Base-by-base conservation (phyloP, 257 asterid genomes). In the Paulownia fortunei region DNA sequence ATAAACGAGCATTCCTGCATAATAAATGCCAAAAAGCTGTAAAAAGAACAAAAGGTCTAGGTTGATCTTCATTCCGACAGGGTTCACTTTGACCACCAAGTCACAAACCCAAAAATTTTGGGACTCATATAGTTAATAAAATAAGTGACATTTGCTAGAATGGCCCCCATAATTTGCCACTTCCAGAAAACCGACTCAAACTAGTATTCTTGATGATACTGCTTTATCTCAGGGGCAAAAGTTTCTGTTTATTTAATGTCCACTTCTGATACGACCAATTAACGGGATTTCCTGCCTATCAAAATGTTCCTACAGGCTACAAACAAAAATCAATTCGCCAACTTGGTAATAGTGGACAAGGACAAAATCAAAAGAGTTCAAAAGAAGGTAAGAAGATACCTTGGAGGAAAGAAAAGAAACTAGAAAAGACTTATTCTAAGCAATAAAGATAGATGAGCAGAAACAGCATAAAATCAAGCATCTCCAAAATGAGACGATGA, bases 21-120 rank as follows among this genome's bases (percentile, higher is more conserved):
- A 49, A 49, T 49, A 12, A 12, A 58, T 58, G 34, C 16, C 27
- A 60, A 60, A 26, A 13, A 27, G 23, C 24, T 30, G 46, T 62
- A 12, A 24, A 5, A 58, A 26, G 49, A 63, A 63, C 27, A 34
- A 63, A 63, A 39, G 3, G 11, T 63, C 3, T 1, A 63, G 51
- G 49, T 6, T 27, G 1, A 16, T 61, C 42, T 61, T 61, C 23
- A 16, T 15, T 76, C 77, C 83, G 78, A 81, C 79, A 81, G 42
- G 52, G 12, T 49, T 76, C 68, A 61, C 54, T 51, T 27, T 55
- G 58, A 78, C 27, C 74, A 74, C 65, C 63, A 55, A 41, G 30
- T 60, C 76, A 61, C 75, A 19, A 51, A 51, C 69, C 46, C 37
- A 60, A 30, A 11, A 59, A 16, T 5, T 10, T n/a, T 34, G 30